Evolutionary conservation across 495 filamentous ascomycete genomes (phyloP).

Genomic region (Xylaria acuta): DNA sequence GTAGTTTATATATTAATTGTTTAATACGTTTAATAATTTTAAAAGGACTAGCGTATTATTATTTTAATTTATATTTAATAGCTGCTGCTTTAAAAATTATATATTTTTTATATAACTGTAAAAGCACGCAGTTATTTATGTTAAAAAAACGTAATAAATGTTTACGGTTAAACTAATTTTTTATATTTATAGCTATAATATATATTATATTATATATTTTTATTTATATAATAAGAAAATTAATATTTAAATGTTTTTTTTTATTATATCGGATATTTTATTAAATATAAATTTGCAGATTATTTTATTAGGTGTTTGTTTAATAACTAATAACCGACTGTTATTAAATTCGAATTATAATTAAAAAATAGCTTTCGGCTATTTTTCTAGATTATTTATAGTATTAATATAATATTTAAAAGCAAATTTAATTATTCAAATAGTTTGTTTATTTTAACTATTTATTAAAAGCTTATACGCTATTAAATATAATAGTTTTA

Average conservation of each 20-base stretch:
- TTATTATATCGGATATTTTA: neutral
- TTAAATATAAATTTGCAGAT: neutral
- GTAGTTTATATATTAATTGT: neutral
- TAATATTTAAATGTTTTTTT: slow-evolving; percentile 1
- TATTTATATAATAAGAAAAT: neutral
- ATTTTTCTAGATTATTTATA: neutral
- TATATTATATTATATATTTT: neutral
- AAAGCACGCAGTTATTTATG: neutral
- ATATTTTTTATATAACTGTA: neutral
- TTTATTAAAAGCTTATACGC: neutral
- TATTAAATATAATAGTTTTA: neutral
- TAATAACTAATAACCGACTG: neutral
- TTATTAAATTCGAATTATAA: slow-evolving; percentile 9
- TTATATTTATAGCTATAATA: neutral
- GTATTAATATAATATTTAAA: slow-evolving; percentile 8
- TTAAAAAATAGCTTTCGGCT: neutral
- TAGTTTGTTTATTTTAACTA: neutral
- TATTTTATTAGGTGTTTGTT: slow-evolving; percentile 7
- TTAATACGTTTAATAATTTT: neutral
- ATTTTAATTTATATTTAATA: neutral
- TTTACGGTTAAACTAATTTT: neutral
- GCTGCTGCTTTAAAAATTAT: neutral
- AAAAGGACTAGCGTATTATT: neutral
- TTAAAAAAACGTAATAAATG: slow-evolving; percentile 2
- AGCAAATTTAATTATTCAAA: slow-evolving; percentile 6